These are phyloP conservation scores for Astrothelium subdiscretum DNA, from an alignment of 495 filamentous ascomycete genomes.

Conservation along the genomic window DNA sequence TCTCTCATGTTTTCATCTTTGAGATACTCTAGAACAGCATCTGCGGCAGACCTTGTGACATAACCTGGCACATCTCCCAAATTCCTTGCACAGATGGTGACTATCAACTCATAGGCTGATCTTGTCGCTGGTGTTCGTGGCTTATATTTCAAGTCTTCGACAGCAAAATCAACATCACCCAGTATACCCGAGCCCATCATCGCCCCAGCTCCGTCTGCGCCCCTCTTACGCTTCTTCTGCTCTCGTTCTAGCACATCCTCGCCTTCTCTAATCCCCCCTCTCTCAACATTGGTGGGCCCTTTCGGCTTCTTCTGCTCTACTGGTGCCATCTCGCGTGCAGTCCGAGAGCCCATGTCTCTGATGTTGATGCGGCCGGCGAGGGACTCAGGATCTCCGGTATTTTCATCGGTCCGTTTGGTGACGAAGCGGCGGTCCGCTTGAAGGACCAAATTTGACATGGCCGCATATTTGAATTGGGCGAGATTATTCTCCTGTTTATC, in stretches of 20 bases:
- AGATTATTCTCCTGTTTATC: constrained; percentile 52
- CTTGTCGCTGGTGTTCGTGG: constrained; percentile 85
- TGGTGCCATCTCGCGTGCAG: constrained; percentile 65
- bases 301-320: constrained; percentile 62
- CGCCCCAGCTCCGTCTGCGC: constrained; percentile 48
- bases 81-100: constrained; percentile 76
- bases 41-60: constrained; percentile 87
- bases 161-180: constrained; percentile 69
- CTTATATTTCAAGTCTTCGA: constrained; percentile 79
- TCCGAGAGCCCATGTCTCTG: constrained; percentile 82
- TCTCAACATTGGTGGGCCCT: constrained; percentile 55
- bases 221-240: constrained; percentile 74
- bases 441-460: constrained; percentile 99
- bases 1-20: constrained; percentile 96
- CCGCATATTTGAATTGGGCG: constrained; percentile 98
- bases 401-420: constrained; percentile 82
- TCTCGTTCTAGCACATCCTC: constrained; percentile 77
- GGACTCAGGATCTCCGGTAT: constrained; percentile 94
- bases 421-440: constrained; percentile 97
- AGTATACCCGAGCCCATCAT: constrained; percentile 69
- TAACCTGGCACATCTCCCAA: constrained; percentile 82
- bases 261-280: constrained; percentile 71
- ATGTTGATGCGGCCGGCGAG: constrained; percentile 88
- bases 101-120: constrained; percentile 90
- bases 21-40: constrained; percentile 78